A percentile compares a stretch with the other conserved stretches of the same genome.
Evolutionary conservation across 768 basidiomycete genomes (phyloP).

Genomic region (Mycena olivaceomarginata): DNA sequence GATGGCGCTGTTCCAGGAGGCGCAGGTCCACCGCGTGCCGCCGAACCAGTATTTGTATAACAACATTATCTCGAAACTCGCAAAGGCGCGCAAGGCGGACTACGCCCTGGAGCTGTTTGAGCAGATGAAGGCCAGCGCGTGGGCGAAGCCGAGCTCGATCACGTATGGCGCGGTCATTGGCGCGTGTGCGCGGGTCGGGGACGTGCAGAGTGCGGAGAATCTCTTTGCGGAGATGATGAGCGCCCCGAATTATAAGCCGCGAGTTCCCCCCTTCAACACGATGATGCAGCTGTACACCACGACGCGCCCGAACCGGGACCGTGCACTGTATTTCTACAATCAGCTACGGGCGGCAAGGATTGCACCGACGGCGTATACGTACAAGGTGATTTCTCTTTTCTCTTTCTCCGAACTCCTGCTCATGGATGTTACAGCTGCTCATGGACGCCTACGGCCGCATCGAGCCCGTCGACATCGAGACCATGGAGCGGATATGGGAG

Average conservation of each 20-base stretch:
- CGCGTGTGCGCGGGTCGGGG: constrained; percentile 96
- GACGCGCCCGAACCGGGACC: constrained; percentile 90
- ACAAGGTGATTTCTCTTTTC: constrained; percentile 77
- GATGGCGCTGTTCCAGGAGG: constrained; percentile 88
- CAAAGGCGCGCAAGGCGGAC: constrained; percentile 96
- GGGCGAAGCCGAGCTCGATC: constrained; percentile 83
- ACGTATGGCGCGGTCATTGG: constrained; percentile 97
- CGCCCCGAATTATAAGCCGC: constrained; percentile 85
- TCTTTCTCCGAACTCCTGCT: constrained; percentile 69
- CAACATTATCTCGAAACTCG: constrained; percentile 96
- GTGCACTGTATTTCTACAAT: constrained; percentile 85
- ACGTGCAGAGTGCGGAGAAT: constrained; percentile 85
- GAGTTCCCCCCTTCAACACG: constrained; percentile 97
- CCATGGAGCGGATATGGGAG: constrained; percentile 84
- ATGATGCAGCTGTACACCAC: constrained; percentile 98
- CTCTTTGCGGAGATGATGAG: constrained; percentile 91
- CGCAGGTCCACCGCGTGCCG: constrained; percentile 77
- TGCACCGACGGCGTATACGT: constrained; percentile 91
- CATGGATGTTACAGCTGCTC: constrained; percentile 55
- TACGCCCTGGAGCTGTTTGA: constrained; percentile 91
- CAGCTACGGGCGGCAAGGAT: constrained; percentile 78
- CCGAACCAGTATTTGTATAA: constrained; percentile 96
- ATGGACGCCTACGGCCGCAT: constrained; percentile 89
- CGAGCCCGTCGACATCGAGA: constrained; percentile 84
- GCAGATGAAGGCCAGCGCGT: constrained; percentile 82